Evolutionary conservation across 331 rosid species (phyloP), one percentile per base, ranked within the genome.

Genomic region (Cydonia oblonga): DNA sequence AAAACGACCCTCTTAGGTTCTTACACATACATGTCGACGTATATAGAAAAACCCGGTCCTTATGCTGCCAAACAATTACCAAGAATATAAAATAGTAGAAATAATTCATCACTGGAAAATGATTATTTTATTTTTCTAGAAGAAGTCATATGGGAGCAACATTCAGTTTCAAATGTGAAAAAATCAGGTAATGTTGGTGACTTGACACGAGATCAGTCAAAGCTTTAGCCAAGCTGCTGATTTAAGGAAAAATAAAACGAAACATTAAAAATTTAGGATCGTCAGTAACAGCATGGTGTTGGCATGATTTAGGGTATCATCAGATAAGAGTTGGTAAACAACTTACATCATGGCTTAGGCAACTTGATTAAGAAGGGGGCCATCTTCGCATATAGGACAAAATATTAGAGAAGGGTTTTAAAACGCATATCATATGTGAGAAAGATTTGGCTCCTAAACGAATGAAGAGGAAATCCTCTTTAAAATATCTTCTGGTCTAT

Each of bases 281-380:
- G 6, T 16, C 54, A 6, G 54, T 18, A 49, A 49, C 3, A 16
- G 73, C 67, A 42, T 49, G 77, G 77, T 70, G 57, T 56, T 63
- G 78, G 71, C 69, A 61, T 78, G 85, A 58, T 73, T 68, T 69
- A 49, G 81, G 72, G 54, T 49, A 16, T 49, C 57, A 70, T 24
- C 75, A 40, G 29, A 52, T 69, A 75, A 64, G 69, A 63, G 81
- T 46, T 38, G 62, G 83, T 67, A 82, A 40, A 76, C 64, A 33
- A 35, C 24, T 79, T 72, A 73, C 83, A 82, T 82, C 84, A 88
- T 72, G 80, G 61, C 79, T 69, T 81, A 66, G 65, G 74, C 80
- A 82, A 79, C 64, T 78, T 76, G 79, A 75, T 80, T 33, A 82
- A 74, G 9, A 56, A 26, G 51, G 85, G 86, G 72, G 66, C 85